Conservation (phyloP, 2,329 filamentous ascomycete species). For the Aspergillus intermedius region DNA sequence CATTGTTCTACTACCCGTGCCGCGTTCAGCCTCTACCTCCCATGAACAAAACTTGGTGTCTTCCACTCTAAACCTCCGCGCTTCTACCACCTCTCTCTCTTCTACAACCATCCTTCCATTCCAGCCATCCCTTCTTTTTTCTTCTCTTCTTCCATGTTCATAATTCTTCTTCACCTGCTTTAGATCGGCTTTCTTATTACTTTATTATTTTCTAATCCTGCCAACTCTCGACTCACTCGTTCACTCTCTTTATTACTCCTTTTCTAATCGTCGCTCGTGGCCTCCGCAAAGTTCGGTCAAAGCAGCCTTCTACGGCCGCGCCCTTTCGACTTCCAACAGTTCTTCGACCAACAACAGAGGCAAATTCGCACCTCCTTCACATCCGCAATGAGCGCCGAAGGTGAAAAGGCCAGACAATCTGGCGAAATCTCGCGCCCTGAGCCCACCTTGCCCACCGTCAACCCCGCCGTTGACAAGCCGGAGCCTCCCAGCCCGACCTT, state of each 20-base stretch:
- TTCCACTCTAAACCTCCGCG: not conserved
- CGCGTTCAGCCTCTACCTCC: not conserved
- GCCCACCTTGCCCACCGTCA: slow-evolving; percentile 68
- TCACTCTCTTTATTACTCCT: slow-evolving; percentile 3
- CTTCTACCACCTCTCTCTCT: too few relatives aligned
- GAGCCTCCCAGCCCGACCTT: slow-evolving; percentile 59
- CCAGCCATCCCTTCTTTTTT: slow-evolving; percentile 1
- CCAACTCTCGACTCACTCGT: not conserved
- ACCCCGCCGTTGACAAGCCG: slow-evolving; percentile 66
- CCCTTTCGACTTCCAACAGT: slow-evolving; percentile 44
- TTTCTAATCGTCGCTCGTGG: slow-evolving; percentile 26
- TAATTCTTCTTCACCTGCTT: not conserved
- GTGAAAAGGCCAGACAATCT: slow-evolving; percentile 78
- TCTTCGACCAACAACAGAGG: slow-evolving; percentile 36
- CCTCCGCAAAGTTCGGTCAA: slow-evolving; percentile 38
- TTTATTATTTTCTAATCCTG: slow-evolving; percentile 3
- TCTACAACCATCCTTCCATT: not conserved
- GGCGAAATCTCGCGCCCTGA: slow-evolving; percentile 53
- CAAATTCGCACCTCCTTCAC: slow-evolving; percentile 26
- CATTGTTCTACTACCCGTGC: not conserved
- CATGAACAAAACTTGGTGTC: not conserved
- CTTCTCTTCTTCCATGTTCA: not conserved
- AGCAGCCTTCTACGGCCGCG: slow-evolving; percentile 39
- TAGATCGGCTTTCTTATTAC: not conserved
- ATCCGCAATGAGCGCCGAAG: slow-evolving; percentile 52